Conservation (phyloP, 2,329 filamentous ascomycete genomes). For the Ophiocordyceps robertsii region DNA sequence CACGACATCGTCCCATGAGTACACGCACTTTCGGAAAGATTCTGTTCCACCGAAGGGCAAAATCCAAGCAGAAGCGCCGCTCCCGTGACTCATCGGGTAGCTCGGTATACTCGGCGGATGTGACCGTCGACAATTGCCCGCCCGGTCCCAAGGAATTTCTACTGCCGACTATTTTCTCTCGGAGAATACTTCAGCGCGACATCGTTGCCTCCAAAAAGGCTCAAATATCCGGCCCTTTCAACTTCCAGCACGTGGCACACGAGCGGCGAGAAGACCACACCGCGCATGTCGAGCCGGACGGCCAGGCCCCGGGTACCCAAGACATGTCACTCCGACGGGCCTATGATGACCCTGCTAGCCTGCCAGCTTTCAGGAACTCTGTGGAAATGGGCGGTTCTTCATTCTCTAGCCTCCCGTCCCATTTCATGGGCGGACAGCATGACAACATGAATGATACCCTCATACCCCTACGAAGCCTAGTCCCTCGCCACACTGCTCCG, state of each 20-base stretch:
- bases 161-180: constrained; percentile 32
- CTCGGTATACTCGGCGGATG: constrained; percentile 34
- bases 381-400: not conserved
- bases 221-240: constrained; percentile 50
- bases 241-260: constrained; percentile 53
- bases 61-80: constrained; percentile 36
- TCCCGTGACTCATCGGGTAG: constrained; percentile 31
- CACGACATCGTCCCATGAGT: constrained; percentile 43
- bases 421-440: not conserved
- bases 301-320: not conserved
- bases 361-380: not conserved
- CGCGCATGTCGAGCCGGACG: not conserved
- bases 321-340: not conserved
- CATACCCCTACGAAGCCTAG: constrained; percentile 6
- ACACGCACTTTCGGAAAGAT: constrained; percentile 45
- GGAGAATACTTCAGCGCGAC: constrained; percentile 28
- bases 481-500: constrained; percentile 8
- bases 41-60: constrained; percentile 41
- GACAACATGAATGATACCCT: not conserved
- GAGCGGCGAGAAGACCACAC: constrained; percentile 35
- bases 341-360: no score
- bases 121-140: constrained; percentile 18
- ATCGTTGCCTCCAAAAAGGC: constrained; percentile 24
- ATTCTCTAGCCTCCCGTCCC: not conserved
- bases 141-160: constrained; percentile 28